Conservation (phyloP, 495 filamentous ascomycete species). For the Penicillium angulare region DNA sequence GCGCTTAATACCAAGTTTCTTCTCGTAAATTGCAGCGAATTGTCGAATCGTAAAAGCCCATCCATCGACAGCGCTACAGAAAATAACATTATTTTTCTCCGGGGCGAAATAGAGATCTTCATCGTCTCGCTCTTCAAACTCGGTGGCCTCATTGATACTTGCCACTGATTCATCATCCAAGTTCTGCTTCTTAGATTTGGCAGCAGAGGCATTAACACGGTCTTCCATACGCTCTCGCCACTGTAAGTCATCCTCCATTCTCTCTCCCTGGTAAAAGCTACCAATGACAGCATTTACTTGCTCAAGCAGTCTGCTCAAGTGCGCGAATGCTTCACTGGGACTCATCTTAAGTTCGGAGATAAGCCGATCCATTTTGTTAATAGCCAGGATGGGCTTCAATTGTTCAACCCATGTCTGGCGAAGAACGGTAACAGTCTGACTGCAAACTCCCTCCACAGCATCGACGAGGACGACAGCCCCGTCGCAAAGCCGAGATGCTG, state of each 20-base stretch:
- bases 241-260: conserved; percentile 97
- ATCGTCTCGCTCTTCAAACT: conserved; percentile 91
- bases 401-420: conserved; percentile 96
- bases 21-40: conserved; percentile 92
- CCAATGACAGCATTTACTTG: conserved; percentile 97
- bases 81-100: conserved; percentile 98
- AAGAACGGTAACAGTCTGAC: conserved; percentile 95
- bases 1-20: conserved; percentile 93
- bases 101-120: conserved; percentile 98
- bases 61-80: conserved; percentile 93
- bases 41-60: conserved; percentile 97
- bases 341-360: conserved; percentile 93
- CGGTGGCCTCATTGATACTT: conserved; percentile 37
- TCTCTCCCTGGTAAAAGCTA: conserved; percentile 95
- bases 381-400: conserved; percentile 87
- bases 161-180: conserved; percentile 52
- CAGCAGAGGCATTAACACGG: conserved; percentile 59
- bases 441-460: conserved; percentile 96
- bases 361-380: conserved; percentile 97
- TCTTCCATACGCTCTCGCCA: conserved; percentile 95
- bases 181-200: conserved; percentile 34
- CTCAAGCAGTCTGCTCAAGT: conserved; percentile 85
- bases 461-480: conserved; percentile 96
- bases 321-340: conserved; percentile 81
- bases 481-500: conserved; percentile 90